Percentiles rank a stretch among this genome's conserved stretches.
Evolutionary conservation across 2,329 filamentous ascomycete genomes (phyloP).

Genomic region (Magnaporthales sp.): DNA sequence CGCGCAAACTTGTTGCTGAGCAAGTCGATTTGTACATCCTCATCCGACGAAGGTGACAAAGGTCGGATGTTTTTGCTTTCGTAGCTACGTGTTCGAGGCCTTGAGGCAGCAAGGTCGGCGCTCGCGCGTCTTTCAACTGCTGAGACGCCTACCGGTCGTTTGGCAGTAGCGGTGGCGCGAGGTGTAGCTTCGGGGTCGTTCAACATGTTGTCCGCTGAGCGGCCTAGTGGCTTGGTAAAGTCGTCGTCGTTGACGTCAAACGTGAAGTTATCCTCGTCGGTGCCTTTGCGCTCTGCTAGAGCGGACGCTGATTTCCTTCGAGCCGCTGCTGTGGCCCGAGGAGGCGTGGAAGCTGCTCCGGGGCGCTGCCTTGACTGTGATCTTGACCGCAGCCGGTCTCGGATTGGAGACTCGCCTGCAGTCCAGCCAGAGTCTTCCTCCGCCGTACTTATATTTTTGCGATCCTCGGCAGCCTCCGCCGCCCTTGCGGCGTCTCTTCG

Average conservation of each 20-base stretch:
- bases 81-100: not conserved
- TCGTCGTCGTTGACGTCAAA: slow-evolving; percentile 1
- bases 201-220: not conserved
- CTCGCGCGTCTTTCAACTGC: not conserved
- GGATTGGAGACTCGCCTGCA: not conserved
- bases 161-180: not conserved
- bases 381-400: not conserved
- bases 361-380: not conserved
- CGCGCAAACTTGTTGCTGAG: slow-evolving; percentile 35
- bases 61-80: not conserved
- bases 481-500: not conserved
- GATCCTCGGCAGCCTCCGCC: not conserved
- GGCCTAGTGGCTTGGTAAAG: not conserved
- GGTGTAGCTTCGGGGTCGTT: not conserved
- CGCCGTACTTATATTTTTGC: not conserved
- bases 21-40: slow-evolving; percentile 32
- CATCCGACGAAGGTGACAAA: slow-evolving; percentile 5
- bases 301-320: not conserved
- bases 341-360: not conserved
- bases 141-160: not conserved
- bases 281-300: not conserved
- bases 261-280: not conserved
- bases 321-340: not conserved
- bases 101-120: not conserved
- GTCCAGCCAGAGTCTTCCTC: not conserved